A percentile compares a stretch with the other conserved stretches of the same genome.
phyloP scores from a whole-genome alignment of 164 flowering plant species.

The Nelumbo lutea region DNA sequence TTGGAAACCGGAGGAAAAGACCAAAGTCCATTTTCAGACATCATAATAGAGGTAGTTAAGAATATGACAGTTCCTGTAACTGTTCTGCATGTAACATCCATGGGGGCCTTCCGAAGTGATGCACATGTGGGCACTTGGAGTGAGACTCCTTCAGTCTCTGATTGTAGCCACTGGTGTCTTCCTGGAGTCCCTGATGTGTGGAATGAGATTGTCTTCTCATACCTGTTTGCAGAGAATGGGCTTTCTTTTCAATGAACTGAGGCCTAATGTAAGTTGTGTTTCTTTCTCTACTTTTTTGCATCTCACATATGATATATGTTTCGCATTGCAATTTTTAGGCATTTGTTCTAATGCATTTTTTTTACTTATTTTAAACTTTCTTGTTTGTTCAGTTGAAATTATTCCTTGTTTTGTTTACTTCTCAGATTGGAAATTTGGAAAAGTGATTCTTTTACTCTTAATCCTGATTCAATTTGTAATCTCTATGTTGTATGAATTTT shows the following conservation, averaged over 20 bases:
- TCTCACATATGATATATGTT: too few relatives aligned
- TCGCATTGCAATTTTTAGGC: too few relatives aligned
- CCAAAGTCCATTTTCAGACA: conserved; percentile 43
- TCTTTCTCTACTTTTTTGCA: too few relatives aligned
- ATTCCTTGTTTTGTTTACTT: too few relatives aligned
- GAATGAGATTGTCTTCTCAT: conserved; percentile 68
- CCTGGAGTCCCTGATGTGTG: conserved; percentile 93
- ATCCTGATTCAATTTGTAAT: too few relatives aligned
- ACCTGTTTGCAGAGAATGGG: conserved; percentile 20
- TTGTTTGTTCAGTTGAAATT: too few relatives aligned
- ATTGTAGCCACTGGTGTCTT: conserved; percentile 96
- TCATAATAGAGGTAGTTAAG: conserved; percentile 38
- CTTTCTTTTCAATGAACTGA: conserved; percentile 9
- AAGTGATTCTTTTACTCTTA: too few relatives aligned
- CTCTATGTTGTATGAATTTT: too few relatives aligned
- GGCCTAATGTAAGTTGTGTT: too few relatives aligned
- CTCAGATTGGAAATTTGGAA: too few relatives aligned
- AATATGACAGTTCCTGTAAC: conserved; percentile 51
- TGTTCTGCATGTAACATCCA: conserved; percentile 59
- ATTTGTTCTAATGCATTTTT: too few relatives aligned
- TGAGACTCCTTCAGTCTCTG: conserved; percentile 59
- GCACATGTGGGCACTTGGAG: conserved; percentile 83
- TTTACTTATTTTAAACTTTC: too few relatives aligned
- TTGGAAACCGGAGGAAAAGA: conserved; percentile 32
- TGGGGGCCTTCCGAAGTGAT: conserved; percentile 72